Evolutionary conservation across 1,284 basidiomycete species (phyloP), one percentile per base, ranked within the genome.

Genomic region (Pterula multifida): DNA sequence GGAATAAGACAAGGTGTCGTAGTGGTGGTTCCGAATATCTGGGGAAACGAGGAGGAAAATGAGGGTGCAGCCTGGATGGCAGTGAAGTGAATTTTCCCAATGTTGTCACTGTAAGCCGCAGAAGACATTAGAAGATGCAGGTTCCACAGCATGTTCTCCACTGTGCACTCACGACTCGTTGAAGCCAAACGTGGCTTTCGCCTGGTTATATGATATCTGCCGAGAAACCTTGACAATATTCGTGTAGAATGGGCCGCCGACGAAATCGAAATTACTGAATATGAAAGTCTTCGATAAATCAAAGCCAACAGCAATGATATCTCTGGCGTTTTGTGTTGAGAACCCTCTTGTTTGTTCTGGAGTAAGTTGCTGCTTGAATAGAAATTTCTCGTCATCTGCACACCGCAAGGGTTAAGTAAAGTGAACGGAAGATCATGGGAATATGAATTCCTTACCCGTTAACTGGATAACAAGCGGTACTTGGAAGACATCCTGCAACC

Each of bases 1-100:
- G 96, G 96, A 59, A 98, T 98, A 39, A 99, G 74, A 61, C 84
- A 90, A 0, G 95, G 94, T 48, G 98, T 80, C 65, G 93, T 88
- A 53, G 81, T 79, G 49, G 72, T 73, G 9, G 79, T 74, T 55
- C 94, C 94, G 61, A 94, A 99, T 61, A 99, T 98, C 57, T 98
- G 91, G 9, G 96, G 95, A 75, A 98, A 98, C 22, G 94, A 97
- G 68, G 93, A 97, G 59, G 90, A 94, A 74, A 99, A 98, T 17
- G 93, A 90, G 0, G 96, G 94, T 1, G 94, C 85, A 11, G 95
- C 92, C 68, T 99, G 96, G 56, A 99, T 82, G n/a, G 96, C 79
- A 35, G 90, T 91, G 65, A 99, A 99, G 70, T 98, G 95, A 54
- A 92, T 80, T 71, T 98, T 98, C 55, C 96, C 96, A 57, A 98